Evolutionary conservation across 176 grass and related monocot genomes (phyloP), one percentile per base, ranked within the genome.

Genomic region (Paspalum vaginatum): DNA sequence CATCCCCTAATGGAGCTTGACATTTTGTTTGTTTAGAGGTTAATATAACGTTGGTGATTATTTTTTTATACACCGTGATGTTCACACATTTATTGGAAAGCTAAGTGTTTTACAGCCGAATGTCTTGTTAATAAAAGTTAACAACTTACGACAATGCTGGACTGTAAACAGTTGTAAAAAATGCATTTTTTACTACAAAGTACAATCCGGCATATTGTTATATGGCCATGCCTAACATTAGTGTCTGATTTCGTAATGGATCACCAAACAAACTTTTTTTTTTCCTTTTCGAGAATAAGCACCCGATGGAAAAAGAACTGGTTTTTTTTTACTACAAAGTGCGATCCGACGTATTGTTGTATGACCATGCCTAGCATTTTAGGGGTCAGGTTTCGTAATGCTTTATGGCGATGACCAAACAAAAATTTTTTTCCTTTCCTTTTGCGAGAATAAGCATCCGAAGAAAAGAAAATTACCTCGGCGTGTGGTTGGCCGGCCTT

Each of bases 401-500:
- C 24, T 51, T 48, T 50, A 14, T 65, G 47, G 48, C 15, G 57
- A 76, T 49, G 18, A 22, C 2, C 37, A 63, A 54, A 1, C 18
- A 65, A 52, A n/a, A n/a, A n/a, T n/a, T 15, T 1, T 13, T 74
- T 57, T 51, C 21, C 40, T 4, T 18, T 11, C 3, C 20, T 38
- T 12, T 62, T 2, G 9, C 8, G 13, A 26, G 16, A 8, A 11
- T 5, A 63, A 62, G 24, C 50, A 68, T 43, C 49, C 25, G 40
- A 21, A 21, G 9, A 57, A 46, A 55, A 22, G 32, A 32, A 32
- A 32, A 32, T 32, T 32, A 32, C 32, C 89, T 98, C 95, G 11
- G 92, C 95, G 45, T 98, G 92, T 11, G 92, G 95, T 39, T 94
- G 88, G 44, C 95, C 92, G 9, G 96, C 90, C 55, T 94, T 95